A percentile compares a stretch with the other conserved stretches of the same genome.
These are phyloP conservation scores for Aspergillus novofumigatus DNA, from an alignment of 2,329 filamentous ascomycete species.

Conservation along the genomic window DNA sequence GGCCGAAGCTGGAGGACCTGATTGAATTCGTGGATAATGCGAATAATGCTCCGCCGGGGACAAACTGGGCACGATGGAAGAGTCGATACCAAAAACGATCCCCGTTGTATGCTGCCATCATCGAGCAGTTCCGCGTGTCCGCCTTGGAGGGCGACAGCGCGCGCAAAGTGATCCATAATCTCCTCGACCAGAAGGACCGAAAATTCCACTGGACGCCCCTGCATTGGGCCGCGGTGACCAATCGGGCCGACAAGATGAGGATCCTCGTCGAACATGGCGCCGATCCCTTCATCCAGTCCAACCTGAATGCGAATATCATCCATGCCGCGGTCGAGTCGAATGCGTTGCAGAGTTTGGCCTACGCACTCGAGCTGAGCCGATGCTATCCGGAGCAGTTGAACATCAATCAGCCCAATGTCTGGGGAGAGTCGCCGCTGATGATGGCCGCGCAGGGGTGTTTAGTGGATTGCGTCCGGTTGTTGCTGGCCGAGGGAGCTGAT, in stretches of 20 bases:
- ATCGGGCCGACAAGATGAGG: neutral
- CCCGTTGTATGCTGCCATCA: neutral
- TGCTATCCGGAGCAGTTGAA: neutral
- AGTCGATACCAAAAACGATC: neutral
- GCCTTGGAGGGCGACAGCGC: neutral
- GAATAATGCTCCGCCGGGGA: neutral
- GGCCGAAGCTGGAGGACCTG: neutral
- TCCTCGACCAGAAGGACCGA: neutral
- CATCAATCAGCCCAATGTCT: neutral
- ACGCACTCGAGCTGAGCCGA: neutral
- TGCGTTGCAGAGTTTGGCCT: neutral
- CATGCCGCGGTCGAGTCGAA: neutral
- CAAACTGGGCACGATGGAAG: neutral
- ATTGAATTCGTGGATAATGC: neutral
- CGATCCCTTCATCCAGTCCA: neutral
- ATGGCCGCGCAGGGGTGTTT: neutral
- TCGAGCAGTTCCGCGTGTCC: neutral
- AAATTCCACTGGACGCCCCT: neutral
- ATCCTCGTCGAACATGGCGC: neutral
- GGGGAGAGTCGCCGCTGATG: neutral
- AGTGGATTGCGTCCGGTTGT: neutral
- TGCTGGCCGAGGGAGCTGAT: neutral
- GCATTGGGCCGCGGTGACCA: neutral
- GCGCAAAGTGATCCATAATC: neutral
- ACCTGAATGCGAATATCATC: neutral